These are phyloP conservation scores for Apiospora malaysiana DNA, from an alignment of 2,329 filamentous ascomycete species.

Conservation along the genomic window DNA sequence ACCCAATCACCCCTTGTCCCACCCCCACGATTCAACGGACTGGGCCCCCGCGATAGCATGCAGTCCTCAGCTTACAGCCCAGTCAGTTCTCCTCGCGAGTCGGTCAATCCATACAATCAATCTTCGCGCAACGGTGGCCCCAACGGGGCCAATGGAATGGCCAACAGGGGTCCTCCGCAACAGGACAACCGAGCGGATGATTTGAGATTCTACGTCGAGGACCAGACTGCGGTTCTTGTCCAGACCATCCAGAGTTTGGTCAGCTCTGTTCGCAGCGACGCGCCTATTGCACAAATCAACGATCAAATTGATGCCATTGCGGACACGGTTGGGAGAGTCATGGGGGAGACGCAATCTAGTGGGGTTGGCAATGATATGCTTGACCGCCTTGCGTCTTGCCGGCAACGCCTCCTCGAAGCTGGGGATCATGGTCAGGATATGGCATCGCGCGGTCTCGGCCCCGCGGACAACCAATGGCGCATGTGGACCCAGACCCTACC, in stretches of 20 bases:
- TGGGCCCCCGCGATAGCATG: slow-evolving; percentile 63
- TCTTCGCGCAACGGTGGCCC: slow-evolving; percentile 32
- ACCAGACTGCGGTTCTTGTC: slow-evolving; percentile 80
- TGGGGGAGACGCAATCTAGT: slow-evolving; percentile 66
- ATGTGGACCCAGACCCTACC: slow-evolving; percentile 75
- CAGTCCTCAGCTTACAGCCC: slow-evolving; percentile 80
- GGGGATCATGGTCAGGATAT: slow-evolving; percentile 66
- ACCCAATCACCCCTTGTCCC: slow-evolving; percentile 52
- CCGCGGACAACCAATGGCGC: slow-evolving; percentile 62
- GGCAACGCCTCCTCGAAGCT: slow-evolving; percentile 69
- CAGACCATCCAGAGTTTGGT: slow-evolving; percentile 85
- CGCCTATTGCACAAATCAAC: slow-evolving; percentile 67
- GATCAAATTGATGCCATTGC: slow-evolving; percentile 75
- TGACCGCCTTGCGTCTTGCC: slow-evolving; percentile 65
- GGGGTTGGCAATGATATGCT: slow-evolving; percentile 60
- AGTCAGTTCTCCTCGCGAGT: slow-evolving; percentile 70
- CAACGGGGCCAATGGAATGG: slow-evolving; percentile 39
- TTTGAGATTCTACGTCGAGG: slow-evolving; percentile 76
- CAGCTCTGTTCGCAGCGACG: slow-evolving; percentile 70
- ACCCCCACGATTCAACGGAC: slow-evolving; percentile 63
- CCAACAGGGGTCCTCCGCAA: slow-evolving; percentile 44
- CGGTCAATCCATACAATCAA: slow-evolving; percentile 50
- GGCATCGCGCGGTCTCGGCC: slow-evolving; percentile 55
- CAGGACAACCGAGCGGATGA: slow-evolving; percentile 51
- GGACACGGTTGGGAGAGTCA: slow-evolving; percentile 72